Conservation (phyloP, 1,139 yeast species). For the Arxiozyma slooffiae region DNA sequence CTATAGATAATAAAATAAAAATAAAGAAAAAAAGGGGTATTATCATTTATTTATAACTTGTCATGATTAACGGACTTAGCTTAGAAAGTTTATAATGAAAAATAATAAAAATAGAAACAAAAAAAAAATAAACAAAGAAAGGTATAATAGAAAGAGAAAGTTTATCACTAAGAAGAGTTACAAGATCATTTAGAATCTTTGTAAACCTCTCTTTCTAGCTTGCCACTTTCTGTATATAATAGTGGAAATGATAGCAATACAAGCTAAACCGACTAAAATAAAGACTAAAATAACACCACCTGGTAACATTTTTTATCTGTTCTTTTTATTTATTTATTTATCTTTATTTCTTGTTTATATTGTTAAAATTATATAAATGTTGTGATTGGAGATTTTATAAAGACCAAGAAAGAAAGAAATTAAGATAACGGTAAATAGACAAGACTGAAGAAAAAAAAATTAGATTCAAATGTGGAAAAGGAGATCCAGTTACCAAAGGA, state of each 20-base stretch:
- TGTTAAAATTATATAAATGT: constrained; percentile 1
- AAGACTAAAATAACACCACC: constrained; percentile 47
- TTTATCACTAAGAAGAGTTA: background rate
- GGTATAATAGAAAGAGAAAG: background rate
- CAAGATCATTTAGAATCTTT: constrained; percentile 30
- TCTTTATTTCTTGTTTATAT: background rate
- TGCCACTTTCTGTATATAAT: constrained; percentile 29
- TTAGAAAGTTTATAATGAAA: background rate
- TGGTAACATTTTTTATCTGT: constrained; percentile 35
- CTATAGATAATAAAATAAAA: background rate
- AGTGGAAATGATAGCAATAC: constrained; percentile 30
- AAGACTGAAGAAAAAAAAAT: background rate
- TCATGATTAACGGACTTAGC: too few relatives aligned
- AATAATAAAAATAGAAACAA: background rate
- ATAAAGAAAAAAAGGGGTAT: background rate
- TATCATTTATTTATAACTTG: background rate
- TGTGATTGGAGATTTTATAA: background rate
- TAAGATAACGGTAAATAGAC: background rate
- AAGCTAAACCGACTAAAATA: constrained; percentile 38
- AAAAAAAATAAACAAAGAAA: background rate
- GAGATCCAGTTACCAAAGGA: background rate
- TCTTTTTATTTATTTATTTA: too few relatives aligned
- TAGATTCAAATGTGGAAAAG: background rate
- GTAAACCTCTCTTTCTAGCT: constrained; percentile 34
- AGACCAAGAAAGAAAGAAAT: background rate